A percentile compares a stretch with the other conserved stretches of the same genome.
Evolutionary conservation across 208 protist species (phyloP).

Genomic region (Crithidia thermophila): DNA sequence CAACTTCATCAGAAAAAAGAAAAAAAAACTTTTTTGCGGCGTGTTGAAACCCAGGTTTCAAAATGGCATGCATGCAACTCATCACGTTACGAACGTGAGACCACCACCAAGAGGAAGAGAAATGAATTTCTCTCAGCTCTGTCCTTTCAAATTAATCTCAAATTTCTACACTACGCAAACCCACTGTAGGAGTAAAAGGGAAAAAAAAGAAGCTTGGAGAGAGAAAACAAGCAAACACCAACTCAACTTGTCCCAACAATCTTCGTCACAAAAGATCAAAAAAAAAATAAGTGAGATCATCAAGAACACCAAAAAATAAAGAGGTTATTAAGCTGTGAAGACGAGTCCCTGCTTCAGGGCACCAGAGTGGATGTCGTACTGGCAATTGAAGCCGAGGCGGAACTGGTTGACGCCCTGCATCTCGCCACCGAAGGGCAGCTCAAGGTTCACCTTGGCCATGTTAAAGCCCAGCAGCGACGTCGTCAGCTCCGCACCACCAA

Average conservation of each 20-base stretch:
- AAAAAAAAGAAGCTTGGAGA: background rate
- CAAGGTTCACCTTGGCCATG: slow-evolving; percentile 64
- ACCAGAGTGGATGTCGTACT: slow-evolving; percentile 84
- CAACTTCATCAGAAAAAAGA: background rate
- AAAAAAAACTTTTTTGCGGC: background rate
- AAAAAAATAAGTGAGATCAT: background rate
- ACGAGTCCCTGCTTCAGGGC: slow-evolving; percentile 79
- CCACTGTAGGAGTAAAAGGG: background rate
- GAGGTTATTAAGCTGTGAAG: slow-evolving; percentile 57
- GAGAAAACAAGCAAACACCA: too few relatives aligned
- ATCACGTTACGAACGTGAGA: background rate
- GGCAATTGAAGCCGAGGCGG: slow-evolving; percentile 58
- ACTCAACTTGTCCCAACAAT: too few relatives aligned
- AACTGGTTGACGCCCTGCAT: slow-evolving; percentile 74
- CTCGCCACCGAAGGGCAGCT: slow-evolving; percentile 86
- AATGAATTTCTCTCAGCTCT: too few relatives aligned
- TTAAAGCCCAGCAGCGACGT: slow-evolving; percentile 63
- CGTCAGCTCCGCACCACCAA: slow-evolving; percentile 67
- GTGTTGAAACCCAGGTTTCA: too few relatives aligned
- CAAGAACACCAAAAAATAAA: background rate
- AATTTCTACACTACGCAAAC: slow-evolving; percentile 3
- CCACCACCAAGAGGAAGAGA: slow-evolving; percentile 21
- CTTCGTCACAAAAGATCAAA: too few relatives aligned
- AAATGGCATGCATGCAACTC: too few relatives aligned
- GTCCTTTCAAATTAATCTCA: too few relatives aligned